Evolutionary conservation across 441 rosid genomes (phyloP), one percentile per base, ranked within the genome.

Genomic region (Dalechampia spathulata): DNA sequence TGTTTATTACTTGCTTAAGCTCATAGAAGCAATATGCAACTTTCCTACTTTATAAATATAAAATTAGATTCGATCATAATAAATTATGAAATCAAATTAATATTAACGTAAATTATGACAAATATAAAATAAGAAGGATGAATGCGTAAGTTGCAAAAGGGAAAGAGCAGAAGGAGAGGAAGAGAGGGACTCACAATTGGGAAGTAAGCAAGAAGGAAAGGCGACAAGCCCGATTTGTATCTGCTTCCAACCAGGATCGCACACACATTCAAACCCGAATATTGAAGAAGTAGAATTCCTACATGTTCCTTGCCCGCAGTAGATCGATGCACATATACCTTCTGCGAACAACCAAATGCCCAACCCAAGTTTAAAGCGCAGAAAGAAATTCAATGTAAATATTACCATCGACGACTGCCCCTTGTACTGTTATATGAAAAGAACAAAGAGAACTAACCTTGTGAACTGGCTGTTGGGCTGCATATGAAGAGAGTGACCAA

Each of bases 261-360:
- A 82, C n/a, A 41, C 37, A 55, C 85, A 79, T 0, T 73, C 75
- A 62, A 69, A 63, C 4, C 72, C 71, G 5, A 22, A 36, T 13
- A 44, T 0, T 17, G 60, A 30, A 42, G 46, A 2, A 39, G 23
- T 49, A 2, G 56, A 30, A 53, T 30, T 43, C 41, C n/a, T 41
- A 57, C 87, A 82, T 40, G 56, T 63, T 52, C 84, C 84, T 65
- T 64, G 51, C 49, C 73, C 82, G 46, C 84, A 79, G 12, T 58
- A 20, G 6, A 63, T 9, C 20, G 26, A 0, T 5, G 52, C 2
- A 52, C 79, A 75, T 20, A 26, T 2, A 19, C 4, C 45, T 16
- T 27, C 60, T 57, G 59, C 8, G n/a, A n/a, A n/a, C n/a, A n/a
- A n/a, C n/a, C 6, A n/a, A 45, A 57, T 19, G 12, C 44, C 42